Base-by-base conservation (phyloP, 1,139 yeast species). In the Zygoascus meyerae region DNA sequence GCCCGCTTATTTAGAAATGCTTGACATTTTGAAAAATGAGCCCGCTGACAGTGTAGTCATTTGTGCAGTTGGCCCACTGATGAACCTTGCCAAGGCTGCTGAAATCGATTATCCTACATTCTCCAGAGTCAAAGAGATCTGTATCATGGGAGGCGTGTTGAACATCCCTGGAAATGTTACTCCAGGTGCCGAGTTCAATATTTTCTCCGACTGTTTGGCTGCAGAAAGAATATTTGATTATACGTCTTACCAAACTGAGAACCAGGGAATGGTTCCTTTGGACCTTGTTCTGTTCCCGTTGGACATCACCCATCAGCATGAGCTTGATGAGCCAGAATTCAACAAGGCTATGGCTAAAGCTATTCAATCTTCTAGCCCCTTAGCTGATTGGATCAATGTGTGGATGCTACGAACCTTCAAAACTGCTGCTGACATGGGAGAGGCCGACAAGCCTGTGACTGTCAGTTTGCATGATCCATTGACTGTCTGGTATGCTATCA, bases 111-210 rank as follows among this genome's bases (percentile, higher is more conserved):
- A 71, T 2, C 52, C 45, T 18, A 53, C 70, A 1, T 69, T 70
- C 46, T 44, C 64, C n/a, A 55, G 67, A 5, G 71, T 60, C 40
- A 65, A 62, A 48, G 58, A 63, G 44, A 59, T 70, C 14, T 62
- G 69, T 16, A 55, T 64, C 40, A 70, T 70, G 74, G 74, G 73
- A 31, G 74, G 69, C 6, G 63, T 69, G 5, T 46, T 70, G 32
- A 48, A 52, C 8, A 56, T 49, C 28, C 66, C 69, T 2, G 74
- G 74, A 11, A 70, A 70, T 49, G 65, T 66, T 47, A 64, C 71
- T 9, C 74, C 74, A 1, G 45, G 55, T 12, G 72, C 73, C 1
- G 74, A 70, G 52, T 70, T 70, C 61, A 70, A 70, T 49, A 66
- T 69, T 12, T 67, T 59, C 48, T 66, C 72, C 1, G 74, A 70